Percentiles rank a stretch among this genome's conserved stretches.
Conservation (phyloP, 371 early-diverging fungal species). For the Lichtheimia hyalospora region DNA sequence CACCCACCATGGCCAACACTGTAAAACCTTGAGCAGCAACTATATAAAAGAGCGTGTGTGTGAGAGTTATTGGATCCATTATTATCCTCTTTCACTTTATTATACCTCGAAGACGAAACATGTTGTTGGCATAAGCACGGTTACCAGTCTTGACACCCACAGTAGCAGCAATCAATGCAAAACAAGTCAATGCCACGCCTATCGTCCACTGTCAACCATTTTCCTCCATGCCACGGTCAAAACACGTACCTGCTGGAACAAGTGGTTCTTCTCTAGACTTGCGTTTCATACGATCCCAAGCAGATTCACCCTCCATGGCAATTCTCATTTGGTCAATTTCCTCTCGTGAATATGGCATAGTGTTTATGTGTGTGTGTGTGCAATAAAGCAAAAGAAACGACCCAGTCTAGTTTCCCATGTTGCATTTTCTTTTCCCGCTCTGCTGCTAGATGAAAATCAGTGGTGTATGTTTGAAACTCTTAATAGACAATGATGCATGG, state of each 20-base stretch:
- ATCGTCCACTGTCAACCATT: neutral
- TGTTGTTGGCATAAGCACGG: slow-evolving; percentile 48
- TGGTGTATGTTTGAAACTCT: no score
- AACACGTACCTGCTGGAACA: slow-evolving; percentile 45
- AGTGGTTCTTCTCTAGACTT: slow-evolving; percentile 50
- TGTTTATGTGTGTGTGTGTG: no score
- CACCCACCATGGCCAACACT: slow-evolving; percentile 46
- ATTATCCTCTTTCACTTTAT: neutral
- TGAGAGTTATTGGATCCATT: neutral
- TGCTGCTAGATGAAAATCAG: no score
- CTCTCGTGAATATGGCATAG: slow-evolving; percentile 24
- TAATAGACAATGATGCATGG: no score
- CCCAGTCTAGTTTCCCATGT: no score
- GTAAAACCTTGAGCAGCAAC: slow-evolving; percentile 52
- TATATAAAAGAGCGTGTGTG: slow-evolving; percentile 7
- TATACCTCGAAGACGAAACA: slow-evolving; percentile 52
- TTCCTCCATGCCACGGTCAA: no score
- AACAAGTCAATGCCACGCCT: slow-evolving; percentile 55
- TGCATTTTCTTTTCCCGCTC: no score
- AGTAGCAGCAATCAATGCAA: slow-evolving; percentile 50
- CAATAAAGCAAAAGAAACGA: no score
- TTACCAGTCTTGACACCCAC: slow-evolving; percentile 49
- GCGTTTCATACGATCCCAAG: slow-evolving; percentile 43
- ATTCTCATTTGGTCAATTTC: slow-evolving; percentile 45
- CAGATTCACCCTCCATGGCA: slow-evolving; percentile 41